These are phyloP conservation scores for Xerocomus brunneocitrinus DNA, from an alignment of 768 basidiomycete species.

Conservation along the genomic window DNA sequence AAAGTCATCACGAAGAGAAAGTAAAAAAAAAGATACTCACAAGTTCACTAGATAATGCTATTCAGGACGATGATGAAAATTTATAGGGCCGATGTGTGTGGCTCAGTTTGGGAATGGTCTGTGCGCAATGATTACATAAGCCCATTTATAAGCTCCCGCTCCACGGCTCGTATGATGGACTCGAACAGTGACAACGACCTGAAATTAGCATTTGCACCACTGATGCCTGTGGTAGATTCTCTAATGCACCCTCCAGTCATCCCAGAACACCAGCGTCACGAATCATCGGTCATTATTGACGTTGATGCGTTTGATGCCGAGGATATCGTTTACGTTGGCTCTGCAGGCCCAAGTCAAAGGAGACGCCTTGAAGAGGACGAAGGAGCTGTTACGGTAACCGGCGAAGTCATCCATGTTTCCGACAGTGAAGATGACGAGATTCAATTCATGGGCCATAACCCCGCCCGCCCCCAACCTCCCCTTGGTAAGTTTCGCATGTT, in stretches of 20 bases:
- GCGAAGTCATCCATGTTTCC: conserved; percentile 31
- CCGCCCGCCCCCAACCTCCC: conserved; percentile 12
- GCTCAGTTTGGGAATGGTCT: conserved; percentile 28
- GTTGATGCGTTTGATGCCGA: conserved; percentile 40
- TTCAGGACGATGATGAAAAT: conserved; percentile 9
- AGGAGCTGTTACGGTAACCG: conserved; percentile 12
- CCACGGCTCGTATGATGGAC: neutral
- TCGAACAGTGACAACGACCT: conserved; percentile 20
- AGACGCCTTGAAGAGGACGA: conserved; percentile 23
- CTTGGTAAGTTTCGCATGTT: conserved; percentile 12
- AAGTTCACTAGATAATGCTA: neutral
- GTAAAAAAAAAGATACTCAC: conserved; percentile 11
- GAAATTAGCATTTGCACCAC: conserved; percentile 2
- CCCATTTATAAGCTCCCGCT: conserved; percentile 8
- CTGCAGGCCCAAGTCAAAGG: conserved; percentile 24
- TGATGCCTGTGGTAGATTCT: conserved; percentile 22
- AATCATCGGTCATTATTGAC: conserved; percentile 38
- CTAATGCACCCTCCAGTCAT: neutral
- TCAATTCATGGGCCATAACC: conserved; percentile 25
- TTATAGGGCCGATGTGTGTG: conserved; percentile 28
- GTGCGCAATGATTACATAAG: conserved; percentile 30
- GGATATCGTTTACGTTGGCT: conserved; percentile 25
- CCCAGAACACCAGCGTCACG: conserved; percentile 11
- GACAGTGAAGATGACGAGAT: conserved; percentile 41
- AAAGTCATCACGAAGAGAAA: conserved; percentile 51